Conservation (phyloP, 2,329 filamentous ascomycete genomes). For the Paecilomyces sp. region DNA sequence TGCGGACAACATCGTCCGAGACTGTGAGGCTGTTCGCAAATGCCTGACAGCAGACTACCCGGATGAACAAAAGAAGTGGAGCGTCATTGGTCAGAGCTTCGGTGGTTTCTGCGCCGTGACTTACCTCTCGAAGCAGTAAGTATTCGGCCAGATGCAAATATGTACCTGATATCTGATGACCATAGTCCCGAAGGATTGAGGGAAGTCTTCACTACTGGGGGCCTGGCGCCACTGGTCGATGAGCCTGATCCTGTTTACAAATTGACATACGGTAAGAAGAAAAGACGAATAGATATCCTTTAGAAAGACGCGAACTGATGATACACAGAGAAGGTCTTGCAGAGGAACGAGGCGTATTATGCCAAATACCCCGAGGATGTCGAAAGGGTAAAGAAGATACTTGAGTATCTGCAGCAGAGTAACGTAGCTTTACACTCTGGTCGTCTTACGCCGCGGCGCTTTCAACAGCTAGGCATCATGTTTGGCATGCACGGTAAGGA, state of each 20-base stretch:
- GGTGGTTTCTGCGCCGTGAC: constrained; percentile 80
- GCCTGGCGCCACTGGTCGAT: constrained; percentile 68
- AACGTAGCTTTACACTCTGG: constrained; percentile 64
- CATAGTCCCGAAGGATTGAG: constrained; percentile 62
- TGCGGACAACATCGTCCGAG: constrained; percentile 82
- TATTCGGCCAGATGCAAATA: not conserved
- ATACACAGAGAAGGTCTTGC: constrained; percentile 50
- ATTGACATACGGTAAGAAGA: constrained; percentile 51
- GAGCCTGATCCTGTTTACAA: constrained; percentile 68
- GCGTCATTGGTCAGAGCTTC: constrained; percentile 82
- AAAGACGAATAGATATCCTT: constrained; percentile 2
- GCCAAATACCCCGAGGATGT: constrained; percentile 77
- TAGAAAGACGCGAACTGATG: constrained; percentile 4
- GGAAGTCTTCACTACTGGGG: constrained; percentile 79
- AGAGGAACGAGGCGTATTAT: constrained; percentile 75
- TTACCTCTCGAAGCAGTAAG: constrained; percentile 68
- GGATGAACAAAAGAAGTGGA: constrained; percentile 68
- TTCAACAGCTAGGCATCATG: constrained; percentile 68
- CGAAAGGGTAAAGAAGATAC: constrained; percentile 58
- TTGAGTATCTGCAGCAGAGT: constrained; percentile 56
- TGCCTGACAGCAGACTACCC: constrained; percentile 65
- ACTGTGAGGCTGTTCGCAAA: constrained; percentile 78
- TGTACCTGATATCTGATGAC: not conserved
- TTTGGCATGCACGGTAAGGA: constrained; percentile 65
- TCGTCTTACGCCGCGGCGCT: constrained; percentile 61